Percentiles rank a stretch among this genome's conserved stretches.
Evolutionary conservation across 73 alveolate species (phyloP).

Genomic region (Urostyla sp.): DNA sequence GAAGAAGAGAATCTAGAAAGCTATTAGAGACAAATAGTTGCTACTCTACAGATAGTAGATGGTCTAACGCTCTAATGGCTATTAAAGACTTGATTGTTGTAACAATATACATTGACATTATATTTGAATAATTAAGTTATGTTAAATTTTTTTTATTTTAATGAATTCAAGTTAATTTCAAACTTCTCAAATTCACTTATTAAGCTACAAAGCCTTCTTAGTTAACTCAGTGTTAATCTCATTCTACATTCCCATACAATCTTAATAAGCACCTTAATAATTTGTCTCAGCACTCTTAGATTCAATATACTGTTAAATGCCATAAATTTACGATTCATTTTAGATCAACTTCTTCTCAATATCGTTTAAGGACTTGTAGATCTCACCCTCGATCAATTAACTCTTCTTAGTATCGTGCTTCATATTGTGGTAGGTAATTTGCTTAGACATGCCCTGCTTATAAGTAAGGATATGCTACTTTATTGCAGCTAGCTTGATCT

Average conservation of each 20-base stretch:
- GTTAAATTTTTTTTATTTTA: no score
- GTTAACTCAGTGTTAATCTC: constrained; percentile 74
- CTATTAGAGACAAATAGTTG: no score
- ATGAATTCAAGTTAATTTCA: no score
- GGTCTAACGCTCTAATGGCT: no score
- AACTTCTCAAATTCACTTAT: no score
- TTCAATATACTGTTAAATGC: constrained; percentile 82
- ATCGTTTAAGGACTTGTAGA: constrained; percentile 73
- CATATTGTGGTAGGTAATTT: constrained; percentile 58
- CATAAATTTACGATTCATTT: constrained; percentile 74
- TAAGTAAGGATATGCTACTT: constrained; percentile 57
- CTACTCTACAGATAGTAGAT: no score
- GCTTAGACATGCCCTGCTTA: constrained; percentile 65
- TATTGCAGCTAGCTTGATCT: constrained; percentile 62
- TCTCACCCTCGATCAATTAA: constrained; percentile 60
- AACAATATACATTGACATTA: no score
- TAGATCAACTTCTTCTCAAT: constrained; percentile 78
- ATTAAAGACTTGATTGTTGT: no score
- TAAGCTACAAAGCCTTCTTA: constrained; percentile 68
- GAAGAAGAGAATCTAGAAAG: no score
- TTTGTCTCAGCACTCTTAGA: constrained; percentile 89
- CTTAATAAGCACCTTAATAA: constrained; percentile 71
- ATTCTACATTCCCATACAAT: constrained; percentile 73
- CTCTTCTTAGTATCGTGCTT: constrained; percentile 70
- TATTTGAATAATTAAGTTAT: no score